Conservation (phyloP, 2,329 filamentous ascomycete genomes). For the Capronia epimyces region DNA sequence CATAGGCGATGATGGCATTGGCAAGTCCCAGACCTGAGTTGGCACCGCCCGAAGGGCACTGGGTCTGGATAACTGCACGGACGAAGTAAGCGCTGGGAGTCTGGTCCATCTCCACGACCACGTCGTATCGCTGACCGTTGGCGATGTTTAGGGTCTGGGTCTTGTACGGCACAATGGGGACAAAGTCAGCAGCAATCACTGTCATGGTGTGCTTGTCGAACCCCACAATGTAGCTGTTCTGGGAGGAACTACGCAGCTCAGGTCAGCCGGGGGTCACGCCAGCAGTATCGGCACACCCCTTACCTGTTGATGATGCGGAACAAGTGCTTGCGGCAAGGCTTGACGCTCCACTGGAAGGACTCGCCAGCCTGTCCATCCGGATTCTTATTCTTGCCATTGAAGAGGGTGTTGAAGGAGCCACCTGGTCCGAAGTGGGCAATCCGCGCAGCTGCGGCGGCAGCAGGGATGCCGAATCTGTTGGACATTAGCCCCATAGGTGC, state of each 20-base stretch:
- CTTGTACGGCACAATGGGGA: conserved; percentile 25
- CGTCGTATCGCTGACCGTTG: conserved; percentile 44
- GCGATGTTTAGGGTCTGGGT: conserved; percentile 37
- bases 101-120: conserved; percentile 29
- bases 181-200: conserved; percentile 37
- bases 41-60: conserved; percentile 22
- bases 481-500: neutral
- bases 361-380: conserved; percentile 20
- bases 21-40: conserved; percentile 24
- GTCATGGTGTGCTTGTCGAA: conserved; percentile 52
- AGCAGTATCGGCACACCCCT: neutral
- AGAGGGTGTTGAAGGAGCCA: conserved; percentile 26
- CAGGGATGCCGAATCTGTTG: conserved; percentile 28
- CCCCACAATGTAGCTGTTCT: conserved; percentile 49
- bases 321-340: conserved; percentile 33
- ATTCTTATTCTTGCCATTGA: conserved; percentile 28
- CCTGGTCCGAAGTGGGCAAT: conserved; percentile 26
- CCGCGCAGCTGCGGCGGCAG: conserved; percentile 13
- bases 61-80: conserved; percentile 26
- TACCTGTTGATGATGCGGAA: conserved; percentile 35
- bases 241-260: conserved; percentile 36
- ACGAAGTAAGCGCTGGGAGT: conserved; percentile 23
- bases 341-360: conserved; percentile 26
- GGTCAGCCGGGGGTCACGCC: neutral
- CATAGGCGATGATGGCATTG: conserved; percentile 30